Evolutionary conservation across 306 rosid species (phyloP).

Genomic region (Vachellia pachyceras): DNA sequence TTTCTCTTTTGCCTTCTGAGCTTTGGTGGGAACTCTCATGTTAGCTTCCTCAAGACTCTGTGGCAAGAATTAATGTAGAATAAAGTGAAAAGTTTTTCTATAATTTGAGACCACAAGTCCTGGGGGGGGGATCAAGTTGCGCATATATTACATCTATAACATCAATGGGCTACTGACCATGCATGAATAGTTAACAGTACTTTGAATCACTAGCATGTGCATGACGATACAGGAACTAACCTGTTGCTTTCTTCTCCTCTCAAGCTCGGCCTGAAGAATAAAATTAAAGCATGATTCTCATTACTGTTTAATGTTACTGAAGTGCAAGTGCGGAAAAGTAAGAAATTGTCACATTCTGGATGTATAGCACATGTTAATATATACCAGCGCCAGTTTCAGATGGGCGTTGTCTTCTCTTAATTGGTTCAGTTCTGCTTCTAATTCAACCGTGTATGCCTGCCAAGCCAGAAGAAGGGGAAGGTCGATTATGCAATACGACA

Average conservation of each 20-base stretch:
- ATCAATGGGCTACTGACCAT: neutral
- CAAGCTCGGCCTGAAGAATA: constrained; percentile 58
- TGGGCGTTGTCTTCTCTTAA: constrained; percentile 63
- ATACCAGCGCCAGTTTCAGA: constrained; percentile 68
- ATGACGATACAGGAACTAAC: constrained; percentile 38
- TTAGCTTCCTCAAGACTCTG: constrained; percentile 64
- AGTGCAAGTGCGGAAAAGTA: neutral
- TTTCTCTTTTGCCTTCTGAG: constrained; percentile 56
- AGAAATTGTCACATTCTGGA: neutral
- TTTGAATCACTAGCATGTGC: neutral
- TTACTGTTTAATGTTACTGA: constrained; percentile 4
- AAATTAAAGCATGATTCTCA: neutral
- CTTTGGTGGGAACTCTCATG: constrained; percentile 50
- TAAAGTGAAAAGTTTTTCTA: neutral
- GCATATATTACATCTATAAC: neutral
- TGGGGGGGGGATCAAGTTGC: neutral
- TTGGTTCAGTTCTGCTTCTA: constrained; percentile 82
- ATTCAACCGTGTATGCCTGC: constrained; percentile 79
- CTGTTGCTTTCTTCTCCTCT: constrained; percentile 76
- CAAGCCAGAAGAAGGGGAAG: neutral
- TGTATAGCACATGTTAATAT: constrained; percentile 27
- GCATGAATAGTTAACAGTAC: neutral
- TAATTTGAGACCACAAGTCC: neutral
- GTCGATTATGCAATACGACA: neutral
- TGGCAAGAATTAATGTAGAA: constrained; percentile 9